Percentiles rank a stretch among this genome's conserved stretches.
Evolutionary conservation across 2,329 filamentous ascomycete species (phyloP).

Genomic region (Boeremia exigua): DNA sequence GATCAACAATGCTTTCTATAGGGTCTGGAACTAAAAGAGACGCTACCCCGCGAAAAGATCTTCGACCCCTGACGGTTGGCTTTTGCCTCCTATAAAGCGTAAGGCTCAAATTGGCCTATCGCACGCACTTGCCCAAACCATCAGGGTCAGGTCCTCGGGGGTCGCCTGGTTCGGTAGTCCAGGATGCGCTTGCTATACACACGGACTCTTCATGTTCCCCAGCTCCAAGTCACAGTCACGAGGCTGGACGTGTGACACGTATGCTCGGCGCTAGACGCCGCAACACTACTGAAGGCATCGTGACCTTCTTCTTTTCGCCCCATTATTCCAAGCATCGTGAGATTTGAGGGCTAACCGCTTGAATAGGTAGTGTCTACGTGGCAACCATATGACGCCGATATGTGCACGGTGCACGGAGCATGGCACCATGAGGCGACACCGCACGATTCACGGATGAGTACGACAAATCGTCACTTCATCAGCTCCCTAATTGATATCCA

Average conservation of each 20-base stretch:
- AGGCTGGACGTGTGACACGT: constrained; percentile 33
- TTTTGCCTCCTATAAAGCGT: constrained; percentile 18
- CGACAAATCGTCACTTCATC: not conserved
- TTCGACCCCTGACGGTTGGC: constrained; percentile 24
- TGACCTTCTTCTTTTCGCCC: constrained; percentile 39
- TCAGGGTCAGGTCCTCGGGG: constrained; percentile 17
- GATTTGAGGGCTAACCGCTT: constrained; percentile 13
- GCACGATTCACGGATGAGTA: not conserved
- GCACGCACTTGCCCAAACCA: constrained; percentile 24
- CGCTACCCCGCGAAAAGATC: constrained; percentile 46
- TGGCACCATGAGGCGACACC: not conserved
- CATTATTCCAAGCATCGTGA: constrained; percentile 20
- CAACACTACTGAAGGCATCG: constrained; percentile 40
- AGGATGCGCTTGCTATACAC: constrained; percentile 26
- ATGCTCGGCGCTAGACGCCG: constrained; percentile 31
- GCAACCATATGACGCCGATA: not conserved
- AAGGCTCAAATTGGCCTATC: constrained; percentile 17
- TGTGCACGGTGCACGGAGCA: constrained; percentile 1
- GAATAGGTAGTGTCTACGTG: constrained; percentile 8
- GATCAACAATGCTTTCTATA: constrained; percentile 19
- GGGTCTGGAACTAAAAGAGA: constrained; percentile 38
- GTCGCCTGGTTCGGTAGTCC: constrained; percentile 19
- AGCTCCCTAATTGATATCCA: not conserved
- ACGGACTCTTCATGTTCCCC: constrained; percentile 15
- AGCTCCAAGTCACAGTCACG: constrained; percentile 29